Base-by-base conservation (phyloP, 2,329 filamentous ascomycete genomes). In the Fusarium cicatricum region DNA sequence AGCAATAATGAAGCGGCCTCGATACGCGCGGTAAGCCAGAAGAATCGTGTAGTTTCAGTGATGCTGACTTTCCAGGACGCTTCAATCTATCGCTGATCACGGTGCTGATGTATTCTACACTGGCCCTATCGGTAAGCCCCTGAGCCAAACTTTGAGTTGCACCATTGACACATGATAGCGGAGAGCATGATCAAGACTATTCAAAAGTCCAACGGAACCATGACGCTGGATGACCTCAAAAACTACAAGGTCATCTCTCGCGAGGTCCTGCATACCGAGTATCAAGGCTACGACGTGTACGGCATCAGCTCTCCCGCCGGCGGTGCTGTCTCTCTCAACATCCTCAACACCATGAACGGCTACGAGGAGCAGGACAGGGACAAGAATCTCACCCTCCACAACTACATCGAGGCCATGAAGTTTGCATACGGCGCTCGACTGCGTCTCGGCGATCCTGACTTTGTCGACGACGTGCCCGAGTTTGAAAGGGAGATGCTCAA, bases 361-460 rank as follows among this genome's bases (percentile, higher is more conserved):
- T 97, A 90, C 72, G 76, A 47, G 2, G 16, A 54, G 4, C 73
- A 77, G 32, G 78, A 87, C 21, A 87, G 85, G 55, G 77, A 84
- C 37, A 73, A 74, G 16, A 88, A 91, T 64, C 77, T 96, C 1
- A 91, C 88, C 32, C 89, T 88, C 1, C 95, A 98, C 74, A 85
- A 90, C 12, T 83, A 97, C 62, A 86, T 92, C 69, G 95, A 98
- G 79, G 90, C 92, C 11, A 91, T 97, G 78, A 85, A 92, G 17
- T 98, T 96, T 72, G 92, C 86, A 3, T 98, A 97, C 71, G 92
- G 89, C 4, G 79, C 89, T 66, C 87, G 92, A 52, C 82, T 86
- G n/a, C 82, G 88, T 23, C 83, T 98, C 0, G 94, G 92, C 5
- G 95, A 98, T 72, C 95, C 94, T 0, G 79, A 77, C 1, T 97